phyloP scores from a whole-genome alignment of 2,329 filamentous ascomycete species.

The Penicillium sp. region DNA sequence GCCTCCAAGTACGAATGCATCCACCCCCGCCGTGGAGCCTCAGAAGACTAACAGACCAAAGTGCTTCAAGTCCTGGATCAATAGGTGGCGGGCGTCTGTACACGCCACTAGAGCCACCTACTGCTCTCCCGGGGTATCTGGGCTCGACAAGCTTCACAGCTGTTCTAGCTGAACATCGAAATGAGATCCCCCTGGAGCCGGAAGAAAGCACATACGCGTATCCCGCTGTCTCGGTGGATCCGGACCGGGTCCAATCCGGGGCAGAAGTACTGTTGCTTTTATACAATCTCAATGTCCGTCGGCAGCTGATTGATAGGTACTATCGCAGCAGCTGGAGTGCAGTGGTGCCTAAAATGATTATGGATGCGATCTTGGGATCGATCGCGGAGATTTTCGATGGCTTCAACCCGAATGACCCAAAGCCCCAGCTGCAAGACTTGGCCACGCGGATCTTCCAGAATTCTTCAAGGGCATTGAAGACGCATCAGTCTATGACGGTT shows the following conservation, averaged over 20 bases:
- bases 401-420: slow-evolving; percentile 24
- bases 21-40: background rate
- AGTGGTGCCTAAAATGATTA: slow-evolving; percentile 24
- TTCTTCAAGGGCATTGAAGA: slow-evolving; percentile 26
- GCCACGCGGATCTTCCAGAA: slow-evolving; percentile 32
- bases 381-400: slow-evolving; percentile 25
- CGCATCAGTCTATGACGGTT: slow-evolving; percentile 28
- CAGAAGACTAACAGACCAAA: slow-evolving; percentile 7
- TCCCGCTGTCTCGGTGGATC: slow-evolving; percentile 22
- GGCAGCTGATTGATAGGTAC: slow-evolving; percentile 26
- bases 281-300: slow-evolving; percentile 26
- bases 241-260: slow-evolving; percentile 30
- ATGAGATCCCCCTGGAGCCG: slow-evolving; percentile 33
- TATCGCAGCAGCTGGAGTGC: slow-evolving; percentile 24
- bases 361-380: slow-evolving; percentile 28
- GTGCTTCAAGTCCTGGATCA: slow-evolving; percentile 26
- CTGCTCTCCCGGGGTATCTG: slow-evolving; percentile 33
- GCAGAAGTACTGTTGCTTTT: slow-evolving; percentile 31
- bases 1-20: slow-evolving; percentile 22
- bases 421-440: slow-evolving; percentile 27
- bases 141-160: slow-evolving; percentile 38
- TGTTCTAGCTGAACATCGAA: slow-evolving; percentile 33
- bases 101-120: slow-evolving; percentile 23
- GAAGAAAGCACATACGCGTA: slow-evolving; percentile 22
- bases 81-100: slow-evolving; percentile 19